Base-by-base conservation (phyloP, 495 filamentous ascomycete species). In the Trichoderma virens region DNA sequence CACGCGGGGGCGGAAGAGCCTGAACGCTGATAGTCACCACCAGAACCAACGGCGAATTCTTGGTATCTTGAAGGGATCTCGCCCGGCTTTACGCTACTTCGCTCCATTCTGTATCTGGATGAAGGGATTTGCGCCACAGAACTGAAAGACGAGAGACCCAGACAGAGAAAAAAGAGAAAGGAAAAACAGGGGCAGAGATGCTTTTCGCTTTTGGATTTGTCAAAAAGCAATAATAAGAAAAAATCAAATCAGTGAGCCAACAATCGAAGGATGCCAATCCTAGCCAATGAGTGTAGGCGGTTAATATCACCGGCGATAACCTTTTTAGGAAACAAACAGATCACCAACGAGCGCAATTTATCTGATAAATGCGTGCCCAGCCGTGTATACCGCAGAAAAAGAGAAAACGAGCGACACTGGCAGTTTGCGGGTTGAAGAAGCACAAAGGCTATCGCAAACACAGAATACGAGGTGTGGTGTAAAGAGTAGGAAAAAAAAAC, bases 1-100 rank as follows among this genome's bases (percentile, higher is more conserved):
- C 79, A 84, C 80, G 80, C 72, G 18, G 71, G 67, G 13, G 51
- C 23, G 9, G 8, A 2, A 14, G 23, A 13, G 13, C 51, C 38
- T 68, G 68, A 11, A 43, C 2, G 27, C 59, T 31, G 5, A 68
- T 66, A 31, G 61, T 45, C 27, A 27, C 51, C 23, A 11, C 25
- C 16, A 5, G 45, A 25, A 5, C 25, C 51, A 11, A 56, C 23
- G n/a, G 23, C 9, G 9, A 28, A 14, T n/a, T 56, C 51, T 56
- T 56, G 23, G 25, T 56, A 56, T 30, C 51, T 30, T 1, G 51
- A 23, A 13, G 51, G 51, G 8, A 56, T 18, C 51, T 56, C 51
- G 51, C 51, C 51, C 51, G 51, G 51, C 51, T 56, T 56, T 27
- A 30, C 20, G 9, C 51, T 27, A 23, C 25, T 23, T 27, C 23